Conservation (phyloP, 2,329 filamentous ascomycete species). For the Ceratocystis eucalypticola region DNA sequence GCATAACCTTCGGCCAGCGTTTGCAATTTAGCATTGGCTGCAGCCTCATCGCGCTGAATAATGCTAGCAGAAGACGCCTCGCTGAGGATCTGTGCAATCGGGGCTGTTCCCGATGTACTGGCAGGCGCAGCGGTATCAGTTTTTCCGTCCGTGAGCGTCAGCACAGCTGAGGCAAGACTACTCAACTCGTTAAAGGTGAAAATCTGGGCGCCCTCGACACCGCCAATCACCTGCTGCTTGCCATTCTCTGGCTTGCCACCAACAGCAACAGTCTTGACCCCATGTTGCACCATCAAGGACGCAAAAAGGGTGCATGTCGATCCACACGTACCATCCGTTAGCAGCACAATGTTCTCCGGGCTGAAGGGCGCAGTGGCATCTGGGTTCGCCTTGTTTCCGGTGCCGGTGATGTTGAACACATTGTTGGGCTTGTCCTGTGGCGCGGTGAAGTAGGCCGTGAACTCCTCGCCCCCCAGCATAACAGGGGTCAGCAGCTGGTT, state of each 20-base stretch:
- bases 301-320: slow-evolving; percentile 22
- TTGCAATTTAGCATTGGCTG: slow-evolving; percentile 22
- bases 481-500: slow-evolving; percentile 27
- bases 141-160: slow-evolving; percentile 22
- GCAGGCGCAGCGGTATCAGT: not conserved
- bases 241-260: slow-evolving; percentile 43
- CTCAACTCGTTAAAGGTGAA: slow-evolving; percentile 24
- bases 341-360: slow-evolving; percentile 21
- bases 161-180: slow-evolving; percentile 22
- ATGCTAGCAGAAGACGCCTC: not conserved
- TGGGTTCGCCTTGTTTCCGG: slow-evolving; percentile 29
- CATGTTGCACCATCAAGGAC: slow-evolving; percentile 36
- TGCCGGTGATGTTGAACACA: slow-evolving; percentile 32
- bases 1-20: slow-evolving; percentile 27
- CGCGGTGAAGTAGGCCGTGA: slow-evolving; percentile 34
- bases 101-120: not conserved
- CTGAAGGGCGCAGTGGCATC: slow-evolving; percentile 27
- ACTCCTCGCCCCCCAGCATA: slow-evolving; percentile 33
- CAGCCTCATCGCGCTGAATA: slow-evolving; percentile 13
- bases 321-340: slow-evolving; percentile 23
- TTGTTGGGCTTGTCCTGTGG: slow-evolving; percentile 27
- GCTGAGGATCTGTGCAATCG: not conserved
- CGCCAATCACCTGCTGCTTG: slow-evolving; percentile 51
- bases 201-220: slow-evolving; percentile 34
- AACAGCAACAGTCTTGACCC: slow-evolving; percentile 32